Conservation (phyloP, 2,329 filamentous ascomycete genomes). For the Phyllosticta paracitricarpa region DNA sequence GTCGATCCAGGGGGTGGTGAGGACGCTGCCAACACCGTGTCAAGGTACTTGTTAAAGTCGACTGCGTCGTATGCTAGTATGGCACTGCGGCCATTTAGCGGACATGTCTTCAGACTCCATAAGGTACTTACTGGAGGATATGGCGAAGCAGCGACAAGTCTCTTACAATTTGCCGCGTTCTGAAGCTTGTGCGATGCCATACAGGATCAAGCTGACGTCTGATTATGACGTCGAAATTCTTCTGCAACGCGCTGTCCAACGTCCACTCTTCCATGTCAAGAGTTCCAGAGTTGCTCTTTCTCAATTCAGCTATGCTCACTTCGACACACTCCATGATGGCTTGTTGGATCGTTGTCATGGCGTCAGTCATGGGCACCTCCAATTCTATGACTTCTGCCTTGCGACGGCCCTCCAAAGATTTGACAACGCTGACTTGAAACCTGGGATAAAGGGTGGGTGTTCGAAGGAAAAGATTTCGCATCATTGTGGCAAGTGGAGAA, state of each 20-base stretch:
- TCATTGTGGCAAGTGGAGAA: constrained; percentile 76
- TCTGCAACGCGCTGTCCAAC: constrained; percentile 81
- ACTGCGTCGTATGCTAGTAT: constrained; percentile 83
- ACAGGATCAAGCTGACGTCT: constrained; percentile 87
- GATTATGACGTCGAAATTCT: constrained; percentile 83
- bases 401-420: constrained; percentile 79
- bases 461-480: constrained; percentile 82
- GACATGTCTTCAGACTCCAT: neutral
- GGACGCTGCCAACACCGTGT: constrained; percentile 86
- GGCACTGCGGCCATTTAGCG: constrained; percentile 29
- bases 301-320: constrained; percentile 84
- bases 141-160: constrained; percentile 75
- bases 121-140: constrained; percentile 57
- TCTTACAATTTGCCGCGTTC: constrained; percentile 87
- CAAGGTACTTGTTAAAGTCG: constrained; percentile 83
- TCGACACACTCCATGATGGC: constrained; percentile 95
- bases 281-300: constrained; percentile 70
- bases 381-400: constrained; percentile 96
- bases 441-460: constrained; percentile 87
- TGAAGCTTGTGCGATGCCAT: constrained; percentile 93
- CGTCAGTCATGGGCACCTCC: constrained; percentile 89
- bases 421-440: constrained; percentile 83
- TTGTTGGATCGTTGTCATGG: constrained; percentile 87
- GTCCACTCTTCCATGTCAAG: constrained; percentile 97
- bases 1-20: constrained; percentile 81